Evolutionary conservation across 2,329 filamentous ascomycete species (phyloP).

Genomic region (Cercospora janseana): DNA sequence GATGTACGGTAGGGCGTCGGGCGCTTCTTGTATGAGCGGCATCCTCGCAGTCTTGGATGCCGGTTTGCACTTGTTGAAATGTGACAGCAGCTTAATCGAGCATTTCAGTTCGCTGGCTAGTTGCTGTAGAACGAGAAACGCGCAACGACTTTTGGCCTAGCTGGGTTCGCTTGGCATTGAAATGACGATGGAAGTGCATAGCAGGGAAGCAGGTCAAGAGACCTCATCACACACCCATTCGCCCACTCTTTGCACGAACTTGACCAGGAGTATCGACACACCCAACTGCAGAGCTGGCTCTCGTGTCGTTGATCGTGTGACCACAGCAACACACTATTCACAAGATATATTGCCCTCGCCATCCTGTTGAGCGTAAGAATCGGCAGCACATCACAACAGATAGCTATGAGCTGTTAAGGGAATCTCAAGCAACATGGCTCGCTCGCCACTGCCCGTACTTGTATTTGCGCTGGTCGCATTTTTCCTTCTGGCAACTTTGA

Average conservation of each 20-base stretch:
- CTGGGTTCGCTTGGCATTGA: background rate
- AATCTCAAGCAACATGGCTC: slow-evolving; percentile 18
- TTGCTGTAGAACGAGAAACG: too few relatives aligned
- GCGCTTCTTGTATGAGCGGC: slow-evolving; percentile 66
- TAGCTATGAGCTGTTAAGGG: background rate
- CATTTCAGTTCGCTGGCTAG: too few relatives aligned
- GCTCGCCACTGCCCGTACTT: slow-evolving; percentile 22
- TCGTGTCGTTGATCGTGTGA: slow-evolving; percentile 1
- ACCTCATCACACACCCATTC: slow-evolving; percentile 1
- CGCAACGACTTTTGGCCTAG: background rate
- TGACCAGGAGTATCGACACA: too few relatives aligned
- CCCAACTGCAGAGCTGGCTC: background rate
- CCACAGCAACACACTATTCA: background rate
- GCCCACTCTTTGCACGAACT: too few relatives aligned
- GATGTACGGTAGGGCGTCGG: slow-evolving; percentile 84
- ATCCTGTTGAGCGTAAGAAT: background rate
- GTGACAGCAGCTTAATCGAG: slow-evolving; percentile 3
- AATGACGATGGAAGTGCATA: background rate
- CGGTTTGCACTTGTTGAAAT: slow-evolving; percentile 6
- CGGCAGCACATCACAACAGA: background rate
- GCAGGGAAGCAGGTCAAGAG: background rate
- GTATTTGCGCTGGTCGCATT: slow-evolving; percentile 22
- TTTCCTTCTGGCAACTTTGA: slow-evolving; percentile 21
- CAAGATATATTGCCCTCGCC: background rate
- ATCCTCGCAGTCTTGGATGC: slow-evolving; percentile 43